Evolutionary conservation across 2,329 filamentous ascomycete genomes (phyloP).

Genomic region (Stagonosporopsis cucurbitacearum): DNA sequence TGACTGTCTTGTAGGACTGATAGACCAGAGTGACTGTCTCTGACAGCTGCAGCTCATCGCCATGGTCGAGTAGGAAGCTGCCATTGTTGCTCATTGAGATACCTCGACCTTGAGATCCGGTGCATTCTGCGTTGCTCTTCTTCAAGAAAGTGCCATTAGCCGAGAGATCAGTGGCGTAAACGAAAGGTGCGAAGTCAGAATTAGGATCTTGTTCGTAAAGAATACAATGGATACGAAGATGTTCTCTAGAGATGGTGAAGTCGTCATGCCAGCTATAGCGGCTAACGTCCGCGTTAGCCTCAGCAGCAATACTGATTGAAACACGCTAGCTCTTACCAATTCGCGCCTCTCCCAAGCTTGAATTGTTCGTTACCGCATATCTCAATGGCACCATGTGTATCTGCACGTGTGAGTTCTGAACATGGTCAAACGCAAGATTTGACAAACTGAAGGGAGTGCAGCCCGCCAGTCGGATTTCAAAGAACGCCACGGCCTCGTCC

Average conservation of each 20-base stretch:
- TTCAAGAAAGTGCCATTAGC: conserved; percentile 51
- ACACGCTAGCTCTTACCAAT: conserved; percentile 36
- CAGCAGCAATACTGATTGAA: background rate
- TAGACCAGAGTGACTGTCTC: conserved; percentile 38
- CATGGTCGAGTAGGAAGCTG: conserved; percentile 52
- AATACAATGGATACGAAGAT: conserved; percentile 56
- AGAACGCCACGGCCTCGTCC: conserved; percentile 34
- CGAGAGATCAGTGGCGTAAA: conserved; percentile 57
- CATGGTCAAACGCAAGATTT: background rate
- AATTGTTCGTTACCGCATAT: conserved; percentile 47
- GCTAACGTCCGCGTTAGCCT: conserved; percentile 22
- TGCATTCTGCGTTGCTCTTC: conserved; percentile 33
- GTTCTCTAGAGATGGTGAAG: conserved; percentile 52
- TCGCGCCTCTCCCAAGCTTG: conserved; percentile 42
- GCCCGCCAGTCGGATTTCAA: conserved; percentile 33
- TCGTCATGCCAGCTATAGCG: conserved; percentile 41
- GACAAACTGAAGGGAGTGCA: conserved; percentile 27
- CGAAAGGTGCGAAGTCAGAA: conserved; percentile 50
- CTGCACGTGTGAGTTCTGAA: conserved; percentile 32
- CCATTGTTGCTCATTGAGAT: conserved; percentile 43
- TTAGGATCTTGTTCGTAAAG: conserved; percentile 51
- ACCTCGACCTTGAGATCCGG: conserved; percentile 31
- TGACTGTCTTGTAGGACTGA: conserved; percentile 11
- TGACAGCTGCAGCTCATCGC: conserved; percentile 51
- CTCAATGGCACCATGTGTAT: conserved; percentile 33